A percentile compares a stretch with the other conserved stretches of the same genome.
Evolutionary conservation across 2,329 filamentous ascomycete genomes (phyloP).

Genomic region (Phialemonium atrogriseum): DNA sequence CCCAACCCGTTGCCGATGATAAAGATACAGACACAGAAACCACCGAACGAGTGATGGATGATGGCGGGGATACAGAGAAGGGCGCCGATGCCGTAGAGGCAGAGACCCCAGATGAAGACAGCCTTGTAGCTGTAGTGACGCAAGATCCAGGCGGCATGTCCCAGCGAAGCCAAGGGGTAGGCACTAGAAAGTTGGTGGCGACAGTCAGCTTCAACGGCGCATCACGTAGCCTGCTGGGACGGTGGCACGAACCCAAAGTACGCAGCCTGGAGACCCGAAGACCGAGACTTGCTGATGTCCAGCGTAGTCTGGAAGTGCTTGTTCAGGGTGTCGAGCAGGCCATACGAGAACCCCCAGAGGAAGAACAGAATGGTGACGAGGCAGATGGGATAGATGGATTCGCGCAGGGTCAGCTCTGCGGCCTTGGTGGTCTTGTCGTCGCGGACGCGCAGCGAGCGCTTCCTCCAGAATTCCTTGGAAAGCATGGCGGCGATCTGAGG

Average conservation of each 20-base stretch:
- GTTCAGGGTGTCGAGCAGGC: constrained; percentile 44
- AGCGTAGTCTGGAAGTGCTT: constrained; percentile 51
- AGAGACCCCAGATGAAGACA: constrained; percentile 60
- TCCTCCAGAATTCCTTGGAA: constrained; percentile 33
- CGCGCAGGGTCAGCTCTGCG: constrained; percentile 52
- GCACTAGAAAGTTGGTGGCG: constrained; percentile 29
- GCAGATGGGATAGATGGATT: constrained; percentile 58
- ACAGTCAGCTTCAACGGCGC: constrained; percentile 1
- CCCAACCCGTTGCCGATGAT: constrained; percentile 66
- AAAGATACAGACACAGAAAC: constrained; percentile 66
- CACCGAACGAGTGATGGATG: constrained; percentile 57
- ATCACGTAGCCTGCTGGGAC: not conserved
- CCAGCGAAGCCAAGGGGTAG: constrained; percentile 62
- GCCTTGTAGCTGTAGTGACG: constrained; percentile 55
- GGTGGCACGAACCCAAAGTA: constrained; percentile 49
- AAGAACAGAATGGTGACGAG: constrained; percentile 61
- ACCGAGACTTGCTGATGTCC: constrained; percentile 44
- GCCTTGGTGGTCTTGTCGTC: constrained; percentile 32
- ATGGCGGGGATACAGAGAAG: constrained; percentile 48
- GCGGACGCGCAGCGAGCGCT: constrained; percentile 34
- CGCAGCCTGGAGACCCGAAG: constrained; percentile 53
- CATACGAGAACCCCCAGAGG: constrained; percentile 53
- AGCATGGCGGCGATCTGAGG: too few species aligned
- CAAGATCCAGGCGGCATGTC: constrained; percentile 58
- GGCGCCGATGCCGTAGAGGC: constrained; percentile 57